Evolutionary conservation across 192 early-diverging fungal genomes (phyloP).

Genomic region (Linnemannia zychae): DNA sequence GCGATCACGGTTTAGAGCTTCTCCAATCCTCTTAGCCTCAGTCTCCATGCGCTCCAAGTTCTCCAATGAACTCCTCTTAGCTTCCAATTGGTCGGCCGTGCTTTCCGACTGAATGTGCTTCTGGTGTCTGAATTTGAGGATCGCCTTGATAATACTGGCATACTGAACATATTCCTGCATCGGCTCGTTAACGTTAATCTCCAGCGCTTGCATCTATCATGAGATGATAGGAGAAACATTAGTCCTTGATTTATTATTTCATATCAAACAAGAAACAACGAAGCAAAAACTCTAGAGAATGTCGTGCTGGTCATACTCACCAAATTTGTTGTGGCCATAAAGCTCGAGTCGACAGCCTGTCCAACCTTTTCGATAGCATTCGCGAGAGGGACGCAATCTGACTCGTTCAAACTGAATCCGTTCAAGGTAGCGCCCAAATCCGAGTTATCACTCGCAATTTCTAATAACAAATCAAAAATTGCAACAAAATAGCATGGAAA

Average conservation of each 20-base stretch:
- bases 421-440: conserved; percentile 95
- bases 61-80: conserved; percentile 77
- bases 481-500: conserved; percentile 1
- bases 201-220: conserved; percentile 70
- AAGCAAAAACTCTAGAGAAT: too few species aligned
- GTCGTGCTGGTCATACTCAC: conserved; percentile 39
- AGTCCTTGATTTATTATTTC: neutral
- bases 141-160: conserved; percentile 86
- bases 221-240: neutral
- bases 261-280: too few species aligned
- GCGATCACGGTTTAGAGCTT: conserved; percentile 67
- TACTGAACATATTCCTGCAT: conserved; percentile 94
- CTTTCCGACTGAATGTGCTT: conserved; percentile 89
- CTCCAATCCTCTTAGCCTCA: conserved; percentile 79
- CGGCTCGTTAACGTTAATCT: conserved; percentile 85
- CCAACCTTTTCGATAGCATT: conserved; percentile 94
- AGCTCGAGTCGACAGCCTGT: conserved; percentile 90
- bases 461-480: conserved; percentile 38
- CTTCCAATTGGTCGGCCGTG: conserved; percentile 78
- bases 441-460: conserved; percentile 82
- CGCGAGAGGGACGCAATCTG: conserved; percentile 68
- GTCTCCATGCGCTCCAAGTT: conserved; percentile 74
- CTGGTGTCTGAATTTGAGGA: conserved; percentile 86
- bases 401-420: conserved; percentile 93
- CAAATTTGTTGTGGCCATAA: conserved; percentile 80